Evolutionary conservation across 371 early-diverging fungal species (phyloP).

Genomic region (Mortierella sp.): DNA sequence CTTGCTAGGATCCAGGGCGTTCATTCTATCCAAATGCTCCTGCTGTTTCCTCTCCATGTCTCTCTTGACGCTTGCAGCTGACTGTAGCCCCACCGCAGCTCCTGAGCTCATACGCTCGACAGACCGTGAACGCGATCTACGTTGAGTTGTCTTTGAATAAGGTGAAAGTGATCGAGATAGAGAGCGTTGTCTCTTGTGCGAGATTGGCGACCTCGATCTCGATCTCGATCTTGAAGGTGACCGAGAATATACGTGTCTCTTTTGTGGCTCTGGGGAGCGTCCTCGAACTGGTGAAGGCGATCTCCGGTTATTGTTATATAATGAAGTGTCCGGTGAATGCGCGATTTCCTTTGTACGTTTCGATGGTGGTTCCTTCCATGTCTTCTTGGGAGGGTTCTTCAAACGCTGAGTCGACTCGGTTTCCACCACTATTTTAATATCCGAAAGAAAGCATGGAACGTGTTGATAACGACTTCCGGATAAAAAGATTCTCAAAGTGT

Average conservation of each 20-base stretch:
- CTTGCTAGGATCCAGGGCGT: constrained; percentile 52
- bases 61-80: constrained; percentile 59
- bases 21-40: constrained; percentile 56
- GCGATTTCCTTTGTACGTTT: background rate
- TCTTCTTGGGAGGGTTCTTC: constrained; percentile 21
- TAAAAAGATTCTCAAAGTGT: too few species aligned
- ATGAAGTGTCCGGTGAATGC: background rate
- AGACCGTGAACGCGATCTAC: constrained; percentile 27
- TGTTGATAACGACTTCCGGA: too few species aligned
- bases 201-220: constrained; percentile 19
- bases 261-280: constrained; percentile 21
- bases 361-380: constrained; percentile 18
- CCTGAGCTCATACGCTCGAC: constrained; percentile 64
- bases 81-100: constrained; percentile 65
- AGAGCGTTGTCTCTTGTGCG: constrained; percentile 32
- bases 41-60: constrained; percentile 55
- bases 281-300: constrained; percentile 21
- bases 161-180: constrained; percentile 29
- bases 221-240: constrained; percentile 34
- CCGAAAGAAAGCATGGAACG: background rate
- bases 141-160: constrained; percentile 6
- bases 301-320: constrained; percentile 1
- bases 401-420: constrained; percentile 32
- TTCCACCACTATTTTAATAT: constrained; percentile 41
- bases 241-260: constrained; percentile 9